These are phyloP conservation scores for Lojkania enalia DNA, from an alignment of 2,329 filamentous ascomycete species.

Conservation along the genomic window DNA sequence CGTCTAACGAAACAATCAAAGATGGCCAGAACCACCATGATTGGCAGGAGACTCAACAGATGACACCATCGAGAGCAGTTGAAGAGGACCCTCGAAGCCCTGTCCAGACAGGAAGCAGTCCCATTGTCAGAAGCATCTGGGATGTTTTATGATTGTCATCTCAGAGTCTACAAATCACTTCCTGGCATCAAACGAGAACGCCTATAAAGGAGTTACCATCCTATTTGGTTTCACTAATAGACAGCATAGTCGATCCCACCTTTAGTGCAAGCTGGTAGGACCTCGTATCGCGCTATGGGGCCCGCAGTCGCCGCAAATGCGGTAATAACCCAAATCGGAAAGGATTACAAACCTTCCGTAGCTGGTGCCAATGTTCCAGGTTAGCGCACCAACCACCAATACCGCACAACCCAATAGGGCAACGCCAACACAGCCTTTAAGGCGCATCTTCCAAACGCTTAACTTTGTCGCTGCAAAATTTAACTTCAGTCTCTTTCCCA, in stretches of 20 bases:
- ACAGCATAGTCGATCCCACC: too few species aligned
- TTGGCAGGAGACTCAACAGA: conserved; percentile 31
- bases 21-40: conserved; percentile 31
- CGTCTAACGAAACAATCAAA: conserved; percentile 38
- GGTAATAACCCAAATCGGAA: neutral
- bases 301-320: neutral
- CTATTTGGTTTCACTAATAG: neutral
- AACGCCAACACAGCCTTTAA: conserved; percentile 7
- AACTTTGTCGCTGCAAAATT: too few species aligned
- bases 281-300: neutral
- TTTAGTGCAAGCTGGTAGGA: too few species aligned
- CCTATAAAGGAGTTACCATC: too few species aligned
- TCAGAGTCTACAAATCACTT: neutral
- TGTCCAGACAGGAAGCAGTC: conserved; percentile 71
- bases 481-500: too few species aligned
- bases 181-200: too few species aligned
- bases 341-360: neutral
- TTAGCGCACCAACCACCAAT: conserved; percentile 8
- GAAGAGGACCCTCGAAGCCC: conserved; percentile 73
- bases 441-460: neutral
- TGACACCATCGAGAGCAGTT: conserved; percentile 61
- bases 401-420: neutral
- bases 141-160: conserved; percentile 71
- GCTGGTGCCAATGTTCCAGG: neutral
- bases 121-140: conserved; percentile 77